These are phyloP conservation scores for Tuber umbilicatum DNA, from an alignment of 495 filamentous ascomycete species.

Conservation along the genomic window DNA sequence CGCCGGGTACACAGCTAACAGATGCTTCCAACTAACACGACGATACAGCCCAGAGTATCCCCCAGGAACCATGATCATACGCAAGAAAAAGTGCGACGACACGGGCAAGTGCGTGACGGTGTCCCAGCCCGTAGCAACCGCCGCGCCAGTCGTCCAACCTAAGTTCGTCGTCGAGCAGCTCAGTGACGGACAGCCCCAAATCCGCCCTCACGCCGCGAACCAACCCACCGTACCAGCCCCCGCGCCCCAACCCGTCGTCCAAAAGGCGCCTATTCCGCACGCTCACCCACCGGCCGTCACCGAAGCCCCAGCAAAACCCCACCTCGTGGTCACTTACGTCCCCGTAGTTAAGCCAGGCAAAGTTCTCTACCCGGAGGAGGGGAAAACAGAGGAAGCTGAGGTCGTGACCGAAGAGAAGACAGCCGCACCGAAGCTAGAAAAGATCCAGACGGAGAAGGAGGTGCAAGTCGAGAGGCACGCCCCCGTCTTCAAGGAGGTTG, in stretches of 20 bases:
- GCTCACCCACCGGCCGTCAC: background rate
- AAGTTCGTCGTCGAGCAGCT: slow-evolving; percentile 6
- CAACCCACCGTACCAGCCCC: slow-evolving; percentile 8
- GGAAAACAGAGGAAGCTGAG: slow-evolving; percentile 10
- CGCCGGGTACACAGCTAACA: background rate
- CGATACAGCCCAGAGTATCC: slow-evolving; percentile 25
- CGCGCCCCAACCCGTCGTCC: background rate
- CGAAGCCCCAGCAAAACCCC: slow-evolving; percentile 8
- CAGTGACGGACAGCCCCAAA: slow-evolving; percentile 16
- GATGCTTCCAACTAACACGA: slow-evolving; percentile 6
- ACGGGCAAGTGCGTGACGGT: slow-evolving; percentile 1
- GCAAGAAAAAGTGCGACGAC: slow-evolving; percentile 14
- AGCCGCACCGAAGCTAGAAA: slow-evolving; percentile 18
- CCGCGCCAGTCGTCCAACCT: background rate
- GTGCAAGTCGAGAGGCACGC: too few species aligned
- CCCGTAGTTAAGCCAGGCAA: slow-evolving; percentile 22
- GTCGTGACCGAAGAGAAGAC: slow-evolving; percentile 11
- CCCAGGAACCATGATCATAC: slow-evolving; percentile 29
- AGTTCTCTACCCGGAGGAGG: slow-evolving; percentile 21
- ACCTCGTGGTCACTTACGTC: slow-evolving; percentile 8
- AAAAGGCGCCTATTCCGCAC: background rate
- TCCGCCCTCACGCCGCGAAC: background rate
- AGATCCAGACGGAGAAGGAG: slow-evolving; percentile 31
- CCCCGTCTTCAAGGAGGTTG: too few species aligned
- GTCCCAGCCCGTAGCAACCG: slow-evolving; percentile 4